Conservation (phyloP, 2,329 filamentous ascomycete genomes). For the Aspergillus tamarii region DNA sequence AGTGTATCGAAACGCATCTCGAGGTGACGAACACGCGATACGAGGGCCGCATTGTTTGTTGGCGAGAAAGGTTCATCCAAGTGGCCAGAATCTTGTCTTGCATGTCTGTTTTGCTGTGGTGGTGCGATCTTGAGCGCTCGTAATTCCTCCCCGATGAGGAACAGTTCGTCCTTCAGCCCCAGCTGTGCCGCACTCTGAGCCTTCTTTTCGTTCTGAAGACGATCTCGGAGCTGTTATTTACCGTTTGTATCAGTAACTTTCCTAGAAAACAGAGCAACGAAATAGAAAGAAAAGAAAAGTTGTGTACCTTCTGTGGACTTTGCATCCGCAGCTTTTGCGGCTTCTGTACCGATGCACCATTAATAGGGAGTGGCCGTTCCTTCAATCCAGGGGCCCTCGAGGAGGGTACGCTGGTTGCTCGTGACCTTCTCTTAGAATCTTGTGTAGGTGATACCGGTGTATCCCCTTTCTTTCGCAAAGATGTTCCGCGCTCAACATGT, state of each 20-base stretch:
- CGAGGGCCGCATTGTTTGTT: conserved; percentile 27
- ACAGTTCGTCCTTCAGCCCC: conserved; percentile 73
- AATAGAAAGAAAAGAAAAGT: background rate
- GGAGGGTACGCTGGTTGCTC: conserved; percentile 56
- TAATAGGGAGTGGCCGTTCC: conserved; percentile 36
- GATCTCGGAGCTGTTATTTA: conserved; percentile 65
- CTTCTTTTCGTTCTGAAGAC: conserved; percentile 79
- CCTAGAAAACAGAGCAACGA: background rate
- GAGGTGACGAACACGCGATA: conserved; percentile 64
- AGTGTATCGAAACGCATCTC: conserved; percentile 67
- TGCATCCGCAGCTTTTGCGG: conserved; percentile 71
- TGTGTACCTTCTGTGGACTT: conserved; percentile 60
- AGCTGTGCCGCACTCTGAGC: conserved; percentile 71
- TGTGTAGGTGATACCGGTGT: conserved; percentile 37
- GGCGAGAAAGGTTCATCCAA: conserved; percentile 22
- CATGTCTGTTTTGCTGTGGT: conserved; percentile 38
- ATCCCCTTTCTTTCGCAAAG: conserved; percentile 36
- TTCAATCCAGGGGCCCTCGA: conserved; percentile 40
- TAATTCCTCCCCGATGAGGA: conserved; percentile 80
- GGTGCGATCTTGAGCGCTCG: conserved; percentile 48
- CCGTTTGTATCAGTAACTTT: background rate
- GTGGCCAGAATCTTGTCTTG: conserved; percentile 32
- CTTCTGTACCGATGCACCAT: conserved; percentile 62
- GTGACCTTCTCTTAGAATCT: conserved; percentile 49
- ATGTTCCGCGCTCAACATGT: conserved; percentile 32